Evolutionary conservation across 495 filamentous ascomycete species (phyloP), one percentile per base, ranked within the genome.

Genomic region (Neohortaea acidophila): DNA sequence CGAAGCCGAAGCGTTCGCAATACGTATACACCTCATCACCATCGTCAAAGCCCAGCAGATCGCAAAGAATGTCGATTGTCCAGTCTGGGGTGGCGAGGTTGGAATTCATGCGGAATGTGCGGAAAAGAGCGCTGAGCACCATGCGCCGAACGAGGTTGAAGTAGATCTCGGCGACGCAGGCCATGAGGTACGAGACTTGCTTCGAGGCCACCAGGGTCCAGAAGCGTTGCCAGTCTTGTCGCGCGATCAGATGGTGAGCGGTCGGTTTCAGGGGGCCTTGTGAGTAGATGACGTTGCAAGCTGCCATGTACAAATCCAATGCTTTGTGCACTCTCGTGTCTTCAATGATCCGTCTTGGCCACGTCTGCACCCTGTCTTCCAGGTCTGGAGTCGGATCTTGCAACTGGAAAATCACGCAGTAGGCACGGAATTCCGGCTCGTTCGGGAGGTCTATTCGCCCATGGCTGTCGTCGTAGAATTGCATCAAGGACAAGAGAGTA

Each of bases 371-470:
- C 38, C 72, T 75, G 39, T 82, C 72, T 56, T 81, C 72, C 32
- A 87, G 66, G 33, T 79, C 75, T 10, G 80, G 74, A 29, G 60
- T 61, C 28, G 69, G 71, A 48, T 83, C 77, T 38, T 78, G 69
- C 1, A 83, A 73, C 38, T 87, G 79, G 44, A 91, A 77, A 36
- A 96, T 67, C 47, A 94, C 76, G 40, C 79, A 81, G 55, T 94
- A 94, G 1, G 85, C 80, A 27, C 82, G 71, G 48, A 96, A 93
- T 54, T 99, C 89, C 11, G 76, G 64, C 54, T 96, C 89, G 46
- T 94, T 91, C 2, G 65, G 60, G 24, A 73, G 73, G 0, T 41
- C 34, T 11, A 72, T 59, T 12, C 61, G 63, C 13, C 60, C 61
- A 26, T 66, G 54, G 53, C 76, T 78, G 42, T 84, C 77, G 37